These are phyloP conservation scores for Auriscalpium microsporum DNA, from an alignment of 768 basidiomycete genomes.

Conservation along the genomic window DNA sequence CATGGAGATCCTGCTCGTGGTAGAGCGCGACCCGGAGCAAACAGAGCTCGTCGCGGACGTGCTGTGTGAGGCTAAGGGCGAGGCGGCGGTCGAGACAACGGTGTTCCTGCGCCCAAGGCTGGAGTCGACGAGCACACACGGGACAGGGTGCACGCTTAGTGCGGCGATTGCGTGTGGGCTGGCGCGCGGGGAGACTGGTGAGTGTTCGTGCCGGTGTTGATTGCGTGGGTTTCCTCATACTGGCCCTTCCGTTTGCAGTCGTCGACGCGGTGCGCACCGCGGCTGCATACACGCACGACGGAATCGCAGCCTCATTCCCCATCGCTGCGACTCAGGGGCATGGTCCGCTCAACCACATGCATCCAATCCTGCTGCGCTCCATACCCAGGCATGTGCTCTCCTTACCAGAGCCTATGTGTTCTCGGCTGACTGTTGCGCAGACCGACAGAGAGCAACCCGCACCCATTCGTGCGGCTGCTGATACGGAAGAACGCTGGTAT, in stretches of 20 bases:
- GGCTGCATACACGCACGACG: slow-evolving; percentile 62
- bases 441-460: slow-evolving; percentile 49
- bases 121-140: slow-evolving; percentile 71
- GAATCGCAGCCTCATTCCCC: slow-evolving; percentile 57
- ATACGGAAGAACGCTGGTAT: slow-evolving; percentile 44
- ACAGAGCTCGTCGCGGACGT: slow-evolving; percentile 53
- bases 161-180: slow-evolving; percentile 69
- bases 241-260: slow-evolving; percentile 24
- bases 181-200: slow-evolving; percentile 38
- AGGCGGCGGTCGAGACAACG: slow-evolving; percentile 21
- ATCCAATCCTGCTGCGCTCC: slow-evolving; percentile 38
- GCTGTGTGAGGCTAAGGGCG: slow-evolving; percentile 35
- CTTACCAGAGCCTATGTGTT: not conserved
- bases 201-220: slow-evolving; percentile 18
- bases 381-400: slow-evolving; percentile 47
- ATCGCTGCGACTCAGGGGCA: slow-evolving; percentile 55
- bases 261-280: slow-evolving; percentile 52
- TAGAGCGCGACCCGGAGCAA: slow-evolving; percentile 13
- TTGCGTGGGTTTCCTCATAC: not conserved
- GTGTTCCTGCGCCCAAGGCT: slow-evolving; percentile 56
- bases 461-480: slow-evolving; percentile 60
- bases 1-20: slow-evolving; percentile 50
- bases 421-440: slow-evolving; percentile 16
- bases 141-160: slow-evolving; percentile 89
- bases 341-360: slow-evolving; percentile 85